phyloP scores from a whole-genome alignment of 2,329 filamentous ascomycete species.

The Atkinsonella hypoxylon region DNA sequence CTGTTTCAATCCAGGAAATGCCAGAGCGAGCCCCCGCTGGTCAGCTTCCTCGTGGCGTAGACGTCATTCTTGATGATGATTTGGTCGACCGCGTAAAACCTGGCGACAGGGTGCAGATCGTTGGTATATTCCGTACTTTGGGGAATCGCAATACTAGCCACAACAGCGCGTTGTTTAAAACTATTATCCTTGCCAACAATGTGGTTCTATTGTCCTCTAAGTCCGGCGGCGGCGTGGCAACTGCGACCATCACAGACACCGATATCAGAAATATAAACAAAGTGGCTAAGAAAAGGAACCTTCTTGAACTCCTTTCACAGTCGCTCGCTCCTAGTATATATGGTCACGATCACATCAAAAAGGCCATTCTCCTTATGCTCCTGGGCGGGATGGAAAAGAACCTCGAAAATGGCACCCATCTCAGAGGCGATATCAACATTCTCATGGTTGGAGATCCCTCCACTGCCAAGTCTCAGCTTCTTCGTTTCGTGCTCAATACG shows the following conservation, averaged over 20 bases:
- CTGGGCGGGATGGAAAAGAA: constrained; percentile 97
- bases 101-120: constrained; percentile 88
- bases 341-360: constrained; percentile 95
- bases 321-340: constrained; percentile 94
- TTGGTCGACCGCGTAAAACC: constrained; percentile 91
- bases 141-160: constrained; percentile 88
- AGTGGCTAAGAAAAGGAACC: constrained; percentile 82
- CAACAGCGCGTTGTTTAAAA: constrained; percentile 90
- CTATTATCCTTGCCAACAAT: constrained; percentile 86
- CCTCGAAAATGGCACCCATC: constrained; percentile 90
- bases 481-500: constrained; percentile 94
- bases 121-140: constrained; percentile 89
- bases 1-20: constrained; percentile 98
- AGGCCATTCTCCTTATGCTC: constrained; percentile 89
- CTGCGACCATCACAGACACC: constrained; percentile 85
- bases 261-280: constrained; percentile 99
- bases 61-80: constrained; percentile 94
- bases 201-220: constrained; percentile 91
- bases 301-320: constrained; percentile 86
- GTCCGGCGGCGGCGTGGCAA: constrained; percentile 84
- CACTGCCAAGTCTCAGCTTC: constrained; percentile 94
- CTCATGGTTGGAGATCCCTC: constrained; percentile 98
- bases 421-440: constrained; percentile 98
- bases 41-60: constrained; percentile 86
- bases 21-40: constrained; percentile 91